Percentiles rank a stretch among this genome's conserved stretches.
phyloP scores from a whole-genome alignment of 192 early-diverging fungal species.

The Umbelopsis sp. region DNA sequence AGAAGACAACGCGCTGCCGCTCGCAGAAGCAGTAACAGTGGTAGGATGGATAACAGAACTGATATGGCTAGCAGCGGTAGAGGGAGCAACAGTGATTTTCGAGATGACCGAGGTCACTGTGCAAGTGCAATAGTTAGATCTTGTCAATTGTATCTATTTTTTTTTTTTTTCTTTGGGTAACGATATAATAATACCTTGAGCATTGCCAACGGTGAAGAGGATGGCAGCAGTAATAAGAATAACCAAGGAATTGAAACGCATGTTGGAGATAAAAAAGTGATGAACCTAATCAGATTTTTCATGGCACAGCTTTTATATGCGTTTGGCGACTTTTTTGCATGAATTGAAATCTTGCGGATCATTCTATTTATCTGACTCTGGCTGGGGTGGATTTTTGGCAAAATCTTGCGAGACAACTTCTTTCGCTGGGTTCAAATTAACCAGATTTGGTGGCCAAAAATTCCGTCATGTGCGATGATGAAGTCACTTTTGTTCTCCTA shows the following conservation, averaged over 20 bases:
- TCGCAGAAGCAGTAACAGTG: neutral
- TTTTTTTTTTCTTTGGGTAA: too few relatives aligned
- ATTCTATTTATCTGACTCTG: neutral
- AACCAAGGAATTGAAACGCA: slow-evolving; percentile 1
- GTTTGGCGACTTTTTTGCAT: neutral
- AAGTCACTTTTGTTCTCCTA: neutral
- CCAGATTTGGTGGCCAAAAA: neutral
- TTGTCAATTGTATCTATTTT: too few relatives aligned
- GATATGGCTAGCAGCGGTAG: neutral
- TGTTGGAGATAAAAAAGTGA: neutral
- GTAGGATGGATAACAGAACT: neutral
- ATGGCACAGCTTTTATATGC: neutral
- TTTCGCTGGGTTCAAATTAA: neutral
- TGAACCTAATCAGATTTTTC: neutral
- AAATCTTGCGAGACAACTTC: neutral
- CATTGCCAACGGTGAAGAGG: neutral
- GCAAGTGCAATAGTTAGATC: neutral
- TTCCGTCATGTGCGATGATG: neutral
- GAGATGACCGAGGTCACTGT: neutral
- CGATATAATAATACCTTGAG: neutral
- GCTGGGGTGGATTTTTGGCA: too few relatives aligned
- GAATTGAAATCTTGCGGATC: neutral
- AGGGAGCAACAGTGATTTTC: neutral
- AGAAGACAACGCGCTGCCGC: neutral
- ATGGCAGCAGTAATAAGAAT: neutral